A percentile compares a stretch with the other conserved stretches of the same genome.
Conservation (phyloP, 192 early-diverging fungal species). For the Umbelopsis vinacea region DNA sequence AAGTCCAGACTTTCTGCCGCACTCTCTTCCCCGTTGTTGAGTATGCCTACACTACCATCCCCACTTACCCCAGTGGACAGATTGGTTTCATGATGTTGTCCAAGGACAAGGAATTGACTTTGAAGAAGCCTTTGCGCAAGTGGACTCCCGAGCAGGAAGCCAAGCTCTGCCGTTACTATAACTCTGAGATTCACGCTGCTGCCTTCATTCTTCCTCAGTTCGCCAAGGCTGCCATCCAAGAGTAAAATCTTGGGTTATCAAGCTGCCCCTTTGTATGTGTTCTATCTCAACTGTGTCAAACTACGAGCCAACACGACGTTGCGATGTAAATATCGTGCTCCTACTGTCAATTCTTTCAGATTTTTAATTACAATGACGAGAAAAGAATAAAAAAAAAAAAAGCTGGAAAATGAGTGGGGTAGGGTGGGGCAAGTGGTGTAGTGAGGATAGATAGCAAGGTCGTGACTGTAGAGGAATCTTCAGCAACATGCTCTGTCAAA, state of each 20-base stretch:
- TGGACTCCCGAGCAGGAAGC: conserved; percentile 81
- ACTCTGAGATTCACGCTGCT: conserved; percentile 88
- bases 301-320: conserved; percentile 21
- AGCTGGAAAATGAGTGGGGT: too few species aligned
- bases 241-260: too few species aligned
- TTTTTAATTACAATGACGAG: background rate
- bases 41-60: conserved; percentile 94
- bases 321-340: conserved; percentile 21
- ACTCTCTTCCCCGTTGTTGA: conserved; percentile 89
- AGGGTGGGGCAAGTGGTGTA: too few species aligned
- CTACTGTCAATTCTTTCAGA: background rate
- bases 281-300: conserved; percentile 10
- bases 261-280: background rate
- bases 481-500: too few species aligned
- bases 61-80: conserved; percentile 97
- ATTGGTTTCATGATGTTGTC: conserved; percentile 96
- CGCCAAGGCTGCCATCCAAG: conserved; percentile 59
- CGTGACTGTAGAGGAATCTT: too few species aligned
- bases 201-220: conserved; percentile 95
- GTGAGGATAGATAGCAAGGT: too few species aligned
- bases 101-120: conserved; percentile 75
- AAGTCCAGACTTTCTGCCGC: conserved; percentile 80
- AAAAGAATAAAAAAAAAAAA: conserved; percentile 10
- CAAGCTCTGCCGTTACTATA: conserved; percentile 91
- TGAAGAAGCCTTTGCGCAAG: conserved; percentile 78